Base-by-base conservation (phyloP, 805 yeast species). In the Saturnispora sekii region DNA sequence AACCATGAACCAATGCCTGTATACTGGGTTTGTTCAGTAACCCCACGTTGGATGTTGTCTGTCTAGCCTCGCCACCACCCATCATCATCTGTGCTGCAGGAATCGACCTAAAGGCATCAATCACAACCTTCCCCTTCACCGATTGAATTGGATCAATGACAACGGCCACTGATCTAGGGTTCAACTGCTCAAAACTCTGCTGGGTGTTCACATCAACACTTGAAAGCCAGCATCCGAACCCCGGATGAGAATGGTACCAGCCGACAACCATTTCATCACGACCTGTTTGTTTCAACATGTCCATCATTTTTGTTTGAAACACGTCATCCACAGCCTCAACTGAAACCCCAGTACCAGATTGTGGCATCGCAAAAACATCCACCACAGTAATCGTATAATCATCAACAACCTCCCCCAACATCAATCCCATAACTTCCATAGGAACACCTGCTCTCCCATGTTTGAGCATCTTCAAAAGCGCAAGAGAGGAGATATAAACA, bases 301-400 rank as follows among this genome's bases (percentile, higher is more conserved):
- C 99, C 98, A 93, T 93, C 98, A 93, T 94, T 62, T 82, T 85
- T 3, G 97, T 89, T 65, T 93, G 98, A 69, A 93, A 93, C 41
- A 94, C 97, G 63, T 94, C 97, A 63, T 94, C 99, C 31, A 93
- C 98, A 1, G 99, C 98, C 64, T 93, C 98, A 47, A 93, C 99
- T 47, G 95, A 84, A 15, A 94, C 98, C 48, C 98, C 99, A 9
- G 99, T 93, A 59, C 96, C 95, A 17, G 66, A 60, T 68, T 93
- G 98, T 15, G 99, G 99, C 99, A 93, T 93, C 45, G 98, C 98
- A 72, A 93, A 93, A 42, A 94, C 98, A 61, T 93, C 99, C 45
- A 87, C 87, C 34, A 93, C 99, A 56, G 89, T 95, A 33, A 93
- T 93, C 0, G 98, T 93, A 64, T 84, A 90, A 50, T 93, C 97